Base-by-base conservation (phyloP, 768 basidiomycete genomes). In the Tephrocybe sp. region DNA sequence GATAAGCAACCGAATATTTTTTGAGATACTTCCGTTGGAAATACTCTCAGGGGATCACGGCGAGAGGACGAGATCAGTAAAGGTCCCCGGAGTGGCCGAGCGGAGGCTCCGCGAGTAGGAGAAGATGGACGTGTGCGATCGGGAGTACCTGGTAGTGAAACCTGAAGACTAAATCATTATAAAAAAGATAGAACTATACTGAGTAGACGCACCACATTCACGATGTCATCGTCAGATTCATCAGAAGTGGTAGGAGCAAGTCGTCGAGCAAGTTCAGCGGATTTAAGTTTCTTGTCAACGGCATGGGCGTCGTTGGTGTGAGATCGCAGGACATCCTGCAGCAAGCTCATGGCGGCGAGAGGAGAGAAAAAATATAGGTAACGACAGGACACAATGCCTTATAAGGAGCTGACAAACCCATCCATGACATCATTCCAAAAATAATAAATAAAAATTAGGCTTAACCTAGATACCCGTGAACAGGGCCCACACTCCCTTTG, bases 21-120 rank as follows among this genome's bases (percentile, higher is more conserved):
- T 59, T 95, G 92, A 1, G 86, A 85, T 16, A 94, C 60, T 56
- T 92, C 87, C 7, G 92, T 94, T 1, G 91, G 89, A 37, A 97
- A 77, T 1, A 69, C 76, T 54, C 75, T 81, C 22, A 93, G 75
- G 0, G 85, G 86, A 62, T 93, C 90, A 36, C 65, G 63, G 15
- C 63, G 64, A 21, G 70, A 66, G 16, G 69, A 47, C 3, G 51
- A 64, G 42, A 77, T 68, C 60, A 70, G 72, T 44, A 75, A 70
- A 40, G 78, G 77, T 27, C 79, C 73, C 22, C 76, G 80, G 12
- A 73, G 54, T 5, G 80, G 76, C 1, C 76, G 72, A 25, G 75
- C 66, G 37, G 82, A 69, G 15, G 76, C 72, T 46, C 75, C 69
- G 18, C 70, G 68, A 19, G 75, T 69, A 12, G 82, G 79, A 4